These are phyloP conservation scores for Kluyveromyces sp. DNA, from an alignment of 1,139 yeast species.

Conservation along the genomic window DNA sequence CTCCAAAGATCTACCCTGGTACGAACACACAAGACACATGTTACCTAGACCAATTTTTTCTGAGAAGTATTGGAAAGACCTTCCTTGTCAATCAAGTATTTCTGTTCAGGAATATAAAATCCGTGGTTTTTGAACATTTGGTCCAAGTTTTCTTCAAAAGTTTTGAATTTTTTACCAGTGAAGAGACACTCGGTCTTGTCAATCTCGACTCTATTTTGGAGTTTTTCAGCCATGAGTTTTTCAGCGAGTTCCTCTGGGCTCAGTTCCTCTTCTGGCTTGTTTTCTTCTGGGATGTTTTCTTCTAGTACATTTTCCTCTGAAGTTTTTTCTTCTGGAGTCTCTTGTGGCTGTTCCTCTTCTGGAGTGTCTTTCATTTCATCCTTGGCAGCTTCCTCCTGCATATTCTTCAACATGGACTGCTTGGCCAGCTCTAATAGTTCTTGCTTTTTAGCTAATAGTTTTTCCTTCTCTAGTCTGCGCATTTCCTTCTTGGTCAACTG, in stretches of 20 bases:
- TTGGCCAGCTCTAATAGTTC: conserved; percentile 55
- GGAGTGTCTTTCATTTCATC: conserved; percentile 9
- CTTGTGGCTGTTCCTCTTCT: conserved; percentile 5
- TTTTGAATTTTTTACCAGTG: conserved; percentile 49
- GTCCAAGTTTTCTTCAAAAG: conserved; percentile 53
- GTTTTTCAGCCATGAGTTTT: conserved; percentile 45
- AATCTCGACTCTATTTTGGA: conserved; percentile 57
- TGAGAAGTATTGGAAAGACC: conserved; percentile 76
- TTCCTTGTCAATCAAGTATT: conserved; percentile 55
- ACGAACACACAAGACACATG: conserved; percentile 76
- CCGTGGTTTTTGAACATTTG: conserved; percentile 81
- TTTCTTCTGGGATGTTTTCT: conserved; percentile 11
- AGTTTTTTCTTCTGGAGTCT: not conserved
- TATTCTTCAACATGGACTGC: conserved; percentile 40
- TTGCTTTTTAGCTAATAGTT: conserved; percentile 52
- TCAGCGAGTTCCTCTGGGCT: conserved; percentile 45
- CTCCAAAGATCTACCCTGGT: conserved; percentile 78
- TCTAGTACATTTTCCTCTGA: conserved; percentile 10
- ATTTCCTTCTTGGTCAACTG: conserved; percentile 52
- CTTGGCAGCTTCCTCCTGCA: conserved; percentile 17
- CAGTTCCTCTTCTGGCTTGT: conserved; percentile 15
- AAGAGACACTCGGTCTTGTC: conserved; percentile 73
- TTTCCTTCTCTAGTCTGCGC: conserved; percentile 59
- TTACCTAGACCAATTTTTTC: conserved; percentile 92
- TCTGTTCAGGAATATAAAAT: conserved; percentile 75